phyloP scores from a whole-genome alignment of 768 basidiomycete genomes.

The Favolaschia claudopus region DNA sequence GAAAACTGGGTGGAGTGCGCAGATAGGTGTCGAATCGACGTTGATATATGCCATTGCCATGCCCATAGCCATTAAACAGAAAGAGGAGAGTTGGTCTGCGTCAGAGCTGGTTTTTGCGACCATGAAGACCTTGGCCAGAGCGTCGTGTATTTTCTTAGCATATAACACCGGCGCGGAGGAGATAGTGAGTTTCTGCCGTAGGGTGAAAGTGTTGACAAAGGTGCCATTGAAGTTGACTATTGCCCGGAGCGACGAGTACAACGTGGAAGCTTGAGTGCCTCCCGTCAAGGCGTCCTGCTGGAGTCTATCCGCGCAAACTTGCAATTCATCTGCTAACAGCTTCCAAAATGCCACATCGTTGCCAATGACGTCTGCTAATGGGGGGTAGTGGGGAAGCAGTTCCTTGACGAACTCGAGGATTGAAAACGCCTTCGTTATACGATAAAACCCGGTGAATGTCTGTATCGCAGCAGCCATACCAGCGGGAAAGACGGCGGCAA shows the following conservation, averaged over 20 bases:
- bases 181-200: background rate
- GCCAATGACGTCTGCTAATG: background rate
- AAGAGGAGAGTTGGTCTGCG: background rate
- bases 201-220: background rate
- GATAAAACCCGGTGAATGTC: conserved; percentile 1
- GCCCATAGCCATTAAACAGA: background rate
- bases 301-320: background rate
- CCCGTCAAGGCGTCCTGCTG: background rate
- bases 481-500: conserved; percentile 3
- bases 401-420: conserved; percentile 5
- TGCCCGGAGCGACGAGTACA: background rate
- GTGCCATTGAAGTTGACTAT: background rate
- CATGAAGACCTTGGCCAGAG: background rate
- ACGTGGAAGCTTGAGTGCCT: background rate
- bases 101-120: background rate
- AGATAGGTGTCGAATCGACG: background rate
- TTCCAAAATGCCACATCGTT: conserved; percentile 2
- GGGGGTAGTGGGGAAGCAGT: conserved; percentile 6
- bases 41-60: background rate
- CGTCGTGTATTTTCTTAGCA: background rate
- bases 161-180: background rate
- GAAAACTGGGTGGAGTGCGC: background rate
- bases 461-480: conserved; percentile 1
- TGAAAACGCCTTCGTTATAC: background rate
- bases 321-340: background rate